Evolutionary conservation across 1,139 yeast species (phyloP).

Genomic region (Blastobotrys raffinosifermentans): DNA sequence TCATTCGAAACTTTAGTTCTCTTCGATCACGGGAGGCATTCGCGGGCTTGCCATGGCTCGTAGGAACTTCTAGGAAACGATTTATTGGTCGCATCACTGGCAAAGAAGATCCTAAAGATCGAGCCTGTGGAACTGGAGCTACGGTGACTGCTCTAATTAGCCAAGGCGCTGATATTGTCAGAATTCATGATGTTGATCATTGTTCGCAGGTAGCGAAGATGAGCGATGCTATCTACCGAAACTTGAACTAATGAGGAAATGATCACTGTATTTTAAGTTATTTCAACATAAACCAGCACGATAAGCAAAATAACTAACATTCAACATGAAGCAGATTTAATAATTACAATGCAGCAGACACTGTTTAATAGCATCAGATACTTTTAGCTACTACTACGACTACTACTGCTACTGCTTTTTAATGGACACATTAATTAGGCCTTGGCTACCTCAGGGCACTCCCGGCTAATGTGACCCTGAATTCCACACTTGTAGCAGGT

Average conservation of each 20-base stretch:
- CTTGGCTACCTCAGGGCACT: constrained; percentile 3
- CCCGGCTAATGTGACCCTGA: constrained; percentile 86
- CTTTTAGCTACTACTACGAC: too few species aligned
- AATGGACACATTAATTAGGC: too few species aligned
- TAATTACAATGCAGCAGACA: too few species aligned
- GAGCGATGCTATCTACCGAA: constrained; percentile 74
- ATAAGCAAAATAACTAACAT: too few species aligned
- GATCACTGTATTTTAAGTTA: too few species aligned
- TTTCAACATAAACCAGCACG: too few species aligned
- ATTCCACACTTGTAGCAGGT: constrained; percentile 90
- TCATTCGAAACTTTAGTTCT: constrained; percentile 48
- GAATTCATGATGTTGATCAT: constrained; percentile 81
- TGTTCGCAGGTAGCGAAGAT: constrained; percentile 57
- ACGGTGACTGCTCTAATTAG: constrained; percentile 69
- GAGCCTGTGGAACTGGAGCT: constrained; percentile 75
- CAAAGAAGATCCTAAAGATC: constrained; percentile 42
- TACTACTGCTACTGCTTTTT: too few species aligned
- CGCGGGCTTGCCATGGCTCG: constrained; percentile 52
- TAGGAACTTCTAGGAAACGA: constrained; percentile 85
- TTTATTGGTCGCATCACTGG: constrained; percentile 71
- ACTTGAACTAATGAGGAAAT: too few species aligned
- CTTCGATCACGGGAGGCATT: constrained; percentile 34
- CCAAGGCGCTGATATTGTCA: constrained; percentile 69
- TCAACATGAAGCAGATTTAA: too few species aligned
- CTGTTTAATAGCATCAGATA: too few species aligned